These are phyloP conservation scores for Xerocomellus dryophilus DNA, from an alignment of 768 basidiomycete species.

Conservation along the genomic window DNA sequence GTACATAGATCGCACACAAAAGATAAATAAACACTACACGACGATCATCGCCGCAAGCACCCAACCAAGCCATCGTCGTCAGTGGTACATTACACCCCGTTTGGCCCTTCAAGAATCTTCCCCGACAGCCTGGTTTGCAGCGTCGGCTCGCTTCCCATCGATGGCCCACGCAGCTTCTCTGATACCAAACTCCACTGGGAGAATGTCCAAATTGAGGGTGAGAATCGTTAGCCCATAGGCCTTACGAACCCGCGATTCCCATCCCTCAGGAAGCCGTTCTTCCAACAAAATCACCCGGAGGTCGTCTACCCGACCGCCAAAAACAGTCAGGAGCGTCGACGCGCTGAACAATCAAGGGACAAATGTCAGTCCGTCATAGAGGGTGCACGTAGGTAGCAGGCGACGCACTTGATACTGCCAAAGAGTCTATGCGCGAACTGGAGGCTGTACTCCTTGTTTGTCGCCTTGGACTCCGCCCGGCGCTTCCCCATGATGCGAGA, in stretches of 20 bases:
- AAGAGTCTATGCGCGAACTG: conserved; percentile 54
- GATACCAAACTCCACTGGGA: conserved; percentile 8
- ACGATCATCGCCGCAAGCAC: too few relatives aligned
- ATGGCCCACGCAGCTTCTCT: conserved; percentile 12
- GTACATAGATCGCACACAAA: too few relatives aligned
- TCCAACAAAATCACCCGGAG: conserved; percentile 54
- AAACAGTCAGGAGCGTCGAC: conserved; percentile 48
- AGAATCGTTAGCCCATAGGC: conserved; percentile 57
- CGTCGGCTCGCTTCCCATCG: background rate
- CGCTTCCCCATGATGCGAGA: conserved; percentile 57
- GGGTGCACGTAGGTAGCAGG: background rate
- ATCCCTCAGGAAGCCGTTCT: conserved; percentile 65
- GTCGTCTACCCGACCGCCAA: conserved; percentile 43
- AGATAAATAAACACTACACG: too few relatives aligned
- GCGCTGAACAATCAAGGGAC: conserved; percentile 38
- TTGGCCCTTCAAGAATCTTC: background rate
- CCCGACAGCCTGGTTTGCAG: background rate
- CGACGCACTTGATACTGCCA: conserved; percentile 61
- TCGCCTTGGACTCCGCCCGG: conserved; percentile 49
- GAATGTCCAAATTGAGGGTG: conserved; percentile 43
- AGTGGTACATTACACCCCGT: background rate
- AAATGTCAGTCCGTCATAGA: background rate
- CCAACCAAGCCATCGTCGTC: background rate
- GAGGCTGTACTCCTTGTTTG: conserved; percentile 58
- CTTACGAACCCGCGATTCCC: conserved; percentile 57